Conservation (phyloP, 805 yeast species). For the Metschnikowia santaceciliae region DNA sequence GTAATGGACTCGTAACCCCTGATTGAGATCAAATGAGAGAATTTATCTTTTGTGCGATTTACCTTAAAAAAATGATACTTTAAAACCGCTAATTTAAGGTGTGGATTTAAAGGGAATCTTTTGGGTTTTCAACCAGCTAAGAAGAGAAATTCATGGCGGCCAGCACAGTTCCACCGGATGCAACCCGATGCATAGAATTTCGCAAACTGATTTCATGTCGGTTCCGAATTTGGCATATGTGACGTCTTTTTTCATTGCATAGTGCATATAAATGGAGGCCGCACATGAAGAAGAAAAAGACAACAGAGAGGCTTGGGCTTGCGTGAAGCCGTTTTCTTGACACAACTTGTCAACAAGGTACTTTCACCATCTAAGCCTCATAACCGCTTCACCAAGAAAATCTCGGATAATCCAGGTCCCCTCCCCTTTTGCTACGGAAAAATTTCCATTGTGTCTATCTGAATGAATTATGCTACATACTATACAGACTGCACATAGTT, state of each 20-base stretch:
- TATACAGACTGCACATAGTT: not conserved
- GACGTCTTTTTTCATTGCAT: not conserved
- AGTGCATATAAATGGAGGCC: not conserved
- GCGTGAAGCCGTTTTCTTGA: not conserved
- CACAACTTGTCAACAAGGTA: not conserved
- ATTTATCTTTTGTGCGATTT: no score
- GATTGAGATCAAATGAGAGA: no score
- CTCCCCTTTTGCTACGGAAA: not conserved
- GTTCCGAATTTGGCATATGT: not conserved
- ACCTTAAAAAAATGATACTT: no score
- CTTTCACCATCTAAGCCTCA: no score
- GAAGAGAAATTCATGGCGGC: no score
- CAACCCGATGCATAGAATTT: not conserved
- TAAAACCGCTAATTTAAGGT: no score
- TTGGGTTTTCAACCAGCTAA: no score
- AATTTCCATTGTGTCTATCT: not conserved
- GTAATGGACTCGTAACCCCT: no score
- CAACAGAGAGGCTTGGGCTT: not conserved
- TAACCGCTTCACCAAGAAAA: not conserved
- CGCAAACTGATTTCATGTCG: not conserved
- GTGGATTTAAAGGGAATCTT: no score
- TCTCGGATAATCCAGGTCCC: not conserved
- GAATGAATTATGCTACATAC: not conserved
- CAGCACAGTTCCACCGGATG: not conserved
- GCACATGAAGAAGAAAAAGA: not conserved